Evolutionary conservation across 2,329 filamentous ascomycete species (phyloP).

Genomic region (Scytalidium sp.): DNA sequence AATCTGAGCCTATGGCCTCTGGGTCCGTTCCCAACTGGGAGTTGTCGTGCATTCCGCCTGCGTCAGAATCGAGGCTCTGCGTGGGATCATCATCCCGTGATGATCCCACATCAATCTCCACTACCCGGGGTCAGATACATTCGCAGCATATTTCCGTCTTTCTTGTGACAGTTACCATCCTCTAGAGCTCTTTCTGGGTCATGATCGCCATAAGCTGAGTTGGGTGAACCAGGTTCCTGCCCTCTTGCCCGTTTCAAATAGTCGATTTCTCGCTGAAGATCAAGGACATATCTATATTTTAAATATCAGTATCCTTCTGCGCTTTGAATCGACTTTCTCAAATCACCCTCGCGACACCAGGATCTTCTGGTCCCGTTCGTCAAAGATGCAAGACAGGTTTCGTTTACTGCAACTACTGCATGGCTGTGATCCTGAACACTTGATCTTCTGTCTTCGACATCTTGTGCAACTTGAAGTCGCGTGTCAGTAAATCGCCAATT

Average conservation of each 20-base stretch:
- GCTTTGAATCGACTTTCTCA: not conserved
- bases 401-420: conserved; percentile 42
- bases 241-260: not conserved
- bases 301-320: not conserved
- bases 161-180: not conserved
- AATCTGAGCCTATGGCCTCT: not conserved
- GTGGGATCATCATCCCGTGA: not conserved
- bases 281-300: not conserved
- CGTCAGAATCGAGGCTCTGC: not conserved
- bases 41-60: not conserved
- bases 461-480: conserved; percentile 33
- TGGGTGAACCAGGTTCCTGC: not conserved
- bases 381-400: conserved; percentile 38
- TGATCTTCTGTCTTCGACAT: conserved; percentile 44
- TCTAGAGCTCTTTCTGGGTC: not conserved
- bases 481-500: not conserved
- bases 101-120: not conserved
- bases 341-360: conserved; percentile 43
- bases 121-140: not conserved
- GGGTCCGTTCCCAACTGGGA: not conserved
- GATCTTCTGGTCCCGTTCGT: conserved; percentile 42
- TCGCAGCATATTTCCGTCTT: not conserved
- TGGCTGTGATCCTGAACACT: conserved; percentile 38
- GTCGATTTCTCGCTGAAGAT: not conserved
- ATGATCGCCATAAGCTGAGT: not conserved